phyloP scores from a whole-genome alignment of 805 yeast genomes.

The Priceomyces castillae region DNA sequence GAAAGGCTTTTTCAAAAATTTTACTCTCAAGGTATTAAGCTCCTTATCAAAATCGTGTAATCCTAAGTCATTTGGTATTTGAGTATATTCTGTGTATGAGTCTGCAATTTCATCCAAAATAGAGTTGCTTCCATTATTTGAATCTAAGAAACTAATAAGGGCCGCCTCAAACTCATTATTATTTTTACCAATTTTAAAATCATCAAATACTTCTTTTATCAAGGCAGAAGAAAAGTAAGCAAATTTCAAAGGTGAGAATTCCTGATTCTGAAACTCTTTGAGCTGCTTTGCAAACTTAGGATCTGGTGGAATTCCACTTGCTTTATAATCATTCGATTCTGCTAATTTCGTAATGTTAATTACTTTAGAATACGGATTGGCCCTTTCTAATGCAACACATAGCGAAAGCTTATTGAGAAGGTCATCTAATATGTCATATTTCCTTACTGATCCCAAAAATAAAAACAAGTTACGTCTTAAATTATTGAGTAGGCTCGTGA shows the following conservation, averaged over 20 bases:
- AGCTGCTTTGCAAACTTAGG: conserved; percentile 1
- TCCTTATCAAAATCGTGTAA: conserved; percentile 16
- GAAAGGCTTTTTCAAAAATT: conserved; percentile 8
- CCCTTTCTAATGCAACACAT: not conserved
- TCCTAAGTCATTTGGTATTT: conserved; percentile 19
- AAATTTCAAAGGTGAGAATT: conserved; percentile 4
- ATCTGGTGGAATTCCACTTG: not conserved
- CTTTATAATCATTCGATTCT: not conserved
- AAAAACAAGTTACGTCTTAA: not conserved
- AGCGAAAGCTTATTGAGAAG: conserved; percentile 3
- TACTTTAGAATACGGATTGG: not conserved
- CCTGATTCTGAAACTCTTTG: conserved; percentile 3
- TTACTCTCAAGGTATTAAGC: conserved; percentile 11
- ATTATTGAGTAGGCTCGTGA: conserved; percentile 3
- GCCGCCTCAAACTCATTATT: not conserved
- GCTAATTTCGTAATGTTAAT: not conserved
- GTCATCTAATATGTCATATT: conserved; percentile 10
- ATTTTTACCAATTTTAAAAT: not conserved
- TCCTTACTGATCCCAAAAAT: conserved; percentile 6
- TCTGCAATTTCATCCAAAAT: not conserved
- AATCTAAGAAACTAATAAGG: not conserved
- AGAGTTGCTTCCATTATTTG: not conserved
- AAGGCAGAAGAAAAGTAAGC: not conserved
- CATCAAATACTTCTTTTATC: conserved; percentile 1
- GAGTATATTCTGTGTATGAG: conserved; percentile 7